phyloP scores from a whole-genome alignment of 2,329 filamentous ascomycete genomes.

The Alternaria brassicicola region DNA sequence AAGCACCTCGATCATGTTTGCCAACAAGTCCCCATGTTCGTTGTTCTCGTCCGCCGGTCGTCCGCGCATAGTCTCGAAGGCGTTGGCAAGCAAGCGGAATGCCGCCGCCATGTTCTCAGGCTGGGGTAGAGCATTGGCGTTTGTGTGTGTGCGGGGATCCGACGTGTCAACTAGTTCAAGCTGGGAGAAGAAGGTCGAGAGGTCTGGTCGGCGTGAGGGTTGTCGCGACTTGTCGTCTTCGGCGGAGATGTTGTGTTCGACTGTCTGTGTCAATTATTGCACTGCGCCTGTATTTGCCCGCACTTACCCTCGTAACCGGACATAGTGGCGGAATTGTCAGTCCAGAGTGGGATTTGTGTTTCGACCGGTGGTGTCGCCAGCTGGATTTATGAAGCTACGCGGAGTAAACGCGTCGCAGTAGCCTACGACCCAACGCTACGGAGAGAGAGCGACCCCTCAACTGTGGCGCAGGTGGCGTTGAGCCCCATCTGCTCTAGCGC shows the following conservation, averaged over 20 bases:
- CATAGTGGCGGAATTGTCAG: slow-evolving; percentile 43
- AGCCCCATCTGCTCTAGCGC: not conserved
- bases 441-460: slow-evolving; percentile 9
- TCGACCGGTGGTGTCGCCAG: slow-evolving; percentile 7
- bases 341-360: not conserved
- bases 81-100: slow-evolving; percentile 65
- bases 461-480: slow-evolving; percentile 5
- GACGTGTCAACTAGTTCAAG: slow-evolving; percentile 64
- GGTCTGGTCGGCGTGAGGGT: slow-evolving; percentile 63
- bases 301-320: slow-evolving; percentile 55
- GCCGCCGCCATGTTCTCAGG: slow-evolving; percentile 66
- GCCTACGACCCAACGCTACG: slow-evolving; percentile 8
- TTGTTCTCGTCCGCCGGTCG: slow-evolving; percentile 40
- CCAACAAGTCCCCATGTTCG: slow-evolving; percentile 53
- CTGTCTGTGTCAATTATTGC: slow-evolving; percentile 40
- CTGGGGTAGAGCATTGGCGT: slow-evolving; percentile 64
- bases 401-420: slow-evolving; percentile 18
- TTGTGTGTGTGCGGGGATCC: slow-evolving; percentile 56
- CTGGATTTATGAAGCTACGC: slow-evolving; percentile 16
- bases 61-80: slow-evolving; percentile 63
- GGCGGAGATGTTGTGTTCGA: slow-evolving; percentile 56
- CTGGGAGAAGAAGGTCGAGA: slow-evolving; percentile 68
- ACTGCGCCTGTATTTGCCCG: slow-evolving; percentile 5
- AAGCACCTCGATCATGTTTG: slow-evolving; percentile 62
- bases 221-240: slow-evolving; percentile 46